A percentile compares a stretch with the other conserved stretches of the same genome.
Conservation (phyloP, 768 basidiomycete genomes). For the Vararia minispora region DNA sequence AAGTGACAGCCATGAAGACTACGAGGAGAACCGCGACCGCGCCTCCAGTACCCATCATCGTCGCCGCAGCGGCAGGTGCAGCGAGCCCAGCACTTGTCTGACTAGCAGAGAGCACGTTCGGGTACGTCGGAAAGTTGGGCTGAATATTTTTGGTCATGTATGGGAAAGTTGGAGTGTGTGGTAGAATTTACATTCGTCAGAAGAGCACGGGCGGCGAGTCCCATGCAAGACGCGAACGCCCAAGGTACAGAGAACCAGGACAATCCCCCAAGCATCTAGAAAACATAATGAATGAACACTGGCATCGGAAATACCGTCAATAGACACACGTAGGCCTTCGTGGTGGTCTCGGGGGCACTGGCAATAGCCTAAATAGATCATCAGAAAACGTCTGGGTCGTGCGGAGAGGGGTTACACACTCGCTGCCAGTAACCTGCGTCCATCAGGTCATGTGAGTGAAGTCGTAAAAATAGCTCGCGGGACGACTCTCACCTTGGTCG, state of each 20-base stretch:
- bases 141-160: constrained; percentile 12
- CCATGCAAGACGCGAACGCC: constrained; percentile 36
- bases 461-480: constrained; percentile 6
- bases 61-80: constrained; percentile 34
- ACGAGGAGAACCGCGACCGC: constrained; percentile 33
- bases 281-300: background rate
- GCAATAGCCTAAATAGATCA: constrained; percentile 31
- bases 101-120: constrained; percentile 27
- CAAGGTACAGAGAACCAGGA: constrained; percentile 50
- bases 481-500: constrained; percentile 29
- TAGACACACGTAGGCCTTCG: constrained; percentile 34
- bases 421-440: constrained; percentile 41
- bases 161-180: background rate
- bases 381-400: background rate
- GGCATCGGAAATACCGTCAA: no score
- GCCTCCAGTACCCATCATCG: constrained; percentile 34
- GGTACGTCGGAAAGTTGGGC: constrained; percentile 44
- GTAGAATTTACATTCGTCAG: constrained; percentile 20
- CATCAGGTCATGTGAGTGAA: no score
- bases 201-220: constrained; percentile 29
- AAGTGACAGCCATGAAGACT: constrained; percentile 39
- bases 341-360: constrained; percentile 37
- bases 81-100: constrained; percentile 33
- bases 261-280: constrained; percentile 42
- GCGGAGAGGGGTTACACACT: constrained; percentile 13